Percentiles rank a stretch among this genome's conserved stretches.
Evolutionary conservation across 1,284 basidiomycete genomes (phyloP).

Genomic region (Cystobasidiaceae sp.): DNA sequence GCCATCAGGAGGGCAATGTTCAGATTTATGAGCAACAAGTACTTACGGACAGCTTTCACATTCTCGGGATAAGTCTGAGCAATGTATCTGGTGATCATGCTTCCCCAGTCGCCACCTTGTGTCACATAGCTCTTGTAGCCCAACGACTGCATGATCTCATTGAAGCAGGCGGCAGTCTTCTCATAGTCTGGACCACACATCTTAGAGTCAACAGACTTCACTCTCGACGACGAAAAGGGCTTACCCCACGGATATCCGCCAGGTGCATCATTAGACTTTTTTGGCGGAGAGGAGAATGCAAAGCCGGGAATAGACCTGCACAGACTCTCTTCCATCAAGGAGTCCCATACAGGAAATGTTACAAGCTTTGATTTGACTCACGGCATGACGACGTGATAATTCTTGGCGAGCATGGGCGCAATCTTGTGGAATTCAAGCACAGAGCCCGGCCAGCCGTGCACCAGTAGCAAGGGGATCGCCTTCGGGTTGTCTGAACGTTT

Average conservation of each 20-base stretch:
- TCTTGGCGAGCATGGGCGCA: slow-evolving; percentile 28
- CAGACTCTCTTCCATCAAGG: neutral
- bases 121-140: slow-evolving; percentile 36
- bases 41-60: slow-evolving; percentile 24
- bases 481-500: slow-evolving; percentile 25
- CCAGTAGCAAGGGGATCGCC: slow-evolving; percentile 35
- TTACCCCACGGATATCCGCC: slow-evolving; percentile 25
- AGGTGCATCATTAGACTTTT: slow-evolving; percentile 30
- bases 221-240: neutral
- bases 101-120: slow-evolving; percentile 35
- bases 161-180: slow-evolving; percentile 36
- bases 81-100: slow-evolving; percentile 18
- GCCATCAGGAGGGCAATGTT: too few species aligned
- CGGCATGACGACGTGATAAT: slow-evolving; percentile 38
- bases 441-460: slow-evolving; percentile 39
- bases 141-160: slow-evolving; percentile 38
- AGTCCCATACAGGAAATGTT: neutral
- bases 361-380: neutral
- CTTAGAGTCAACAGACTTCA: neutral
- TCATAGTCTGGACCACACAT: neutral
- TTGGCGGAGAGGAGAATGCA: slow-evolving; percentile 34
- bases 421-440: slow-evolving; percentile 37
- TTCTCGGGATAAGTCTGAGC: slow-evolving; percentile 28
- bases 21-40: too few species aligned
- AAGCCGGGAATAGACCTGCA: slow-evolving; percentile 34